These are phyloP conservation scores for Catharanthus roseus DNA, from an alignment of 257 asterid species.

Conservation along the genomic window DNA sequence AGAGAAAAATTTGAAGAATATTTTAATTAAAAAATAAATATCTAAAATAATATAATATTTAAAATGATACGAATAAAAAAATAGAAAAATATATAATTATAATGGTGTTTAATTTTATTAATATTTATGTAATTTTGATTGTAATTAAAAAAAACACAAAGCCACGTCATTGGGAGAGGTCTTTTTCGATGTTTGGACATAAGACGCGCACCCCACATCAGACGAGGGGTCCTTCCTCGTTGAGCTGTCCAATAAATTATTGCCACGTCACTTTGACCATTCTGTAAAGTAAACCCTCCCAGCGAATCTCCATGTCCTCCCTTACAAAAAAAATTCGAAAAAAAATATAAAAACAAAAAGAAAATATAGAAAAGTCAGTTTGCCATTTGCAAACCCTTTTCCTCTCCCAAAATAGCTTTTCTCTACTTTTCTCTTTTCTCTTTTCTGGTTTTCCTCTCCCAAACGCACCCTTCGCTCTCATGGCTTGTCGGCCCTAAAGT, in stretches of 20 bases:
- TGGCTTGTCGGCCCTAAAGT: slow-evolving; percentile 47
- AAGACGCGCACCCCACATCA: slow-evolving; percentile 12
- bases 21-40: no score
- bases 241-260: slow-evolving; percentile 9
- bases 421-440: slow-evolving; percentile 7
- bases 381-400: slow-evolving; percentile 6
- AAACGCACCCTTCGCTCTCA: slow-evolving; percentile 38
- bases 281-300: slow-evolving; percentile 50
- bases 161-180: not conserved
- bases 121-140: no score
- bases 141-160: no score
- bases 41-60: no score
- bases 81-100: no score
- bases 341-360: not conserved
- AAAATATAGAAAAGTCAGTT: slow-evolving; percentile 7
- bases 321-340: no score
- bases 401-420: no score
- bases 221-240: slow-evolving; percentile 4
- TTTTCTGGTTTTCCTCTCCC: slow-evolving; percentile 22
- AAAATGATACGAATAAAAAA: no score
- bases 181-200: not conserved
- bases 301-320: slow-evolving; percentile 33
- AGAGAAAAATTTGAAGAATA: no score
- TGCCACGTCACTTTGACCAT: slow-evolving; percentile 43
- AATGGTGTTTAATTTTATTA: no score